phyloP scores from a whole-genome alignment of 331 rosid genomes.

The Erythrophleum ivorense region DNA sequence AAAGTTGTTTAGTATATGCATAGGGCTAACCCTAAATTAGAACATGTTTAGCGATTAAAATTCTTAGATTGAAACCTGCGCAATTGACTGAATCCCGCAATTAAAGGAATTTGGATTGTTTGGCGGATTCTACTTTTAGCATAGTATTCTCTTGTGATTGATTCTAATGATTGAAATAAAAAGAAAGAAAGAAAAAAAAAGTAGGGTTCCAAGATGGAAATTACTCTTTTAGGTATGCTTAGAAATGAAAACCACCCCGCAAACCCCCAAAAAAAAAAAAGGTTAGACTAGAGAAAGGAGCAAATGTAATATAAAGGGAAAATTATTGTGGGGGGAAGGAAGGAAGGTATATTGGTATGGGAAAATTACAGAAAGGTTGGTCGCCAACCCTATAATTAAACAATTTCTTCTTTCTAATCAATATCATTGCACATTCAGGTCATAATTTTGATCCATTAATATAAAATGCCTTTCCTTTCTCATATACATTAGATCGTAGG shows the following conservation, averaged over 20 bases:
- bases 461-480: slow-evolving; percentile 6
- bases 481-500: background rate
- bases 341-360: slow-evolving; percentile 21
- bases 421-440: background rate
- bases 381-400: slow-evolving; percentile 41
- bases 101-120: no score
- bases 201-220: background rate
- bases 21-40: slow-evolving; percentile 2
- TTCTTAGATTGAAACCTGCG: background rate
- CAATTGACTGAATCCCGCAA: no score
- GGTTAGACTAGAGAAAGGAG: no score
- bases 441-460: background rate
- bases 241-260: background rate
- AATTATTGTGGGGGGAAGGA: slow-evolving; percentile 1
- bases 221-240: background rate
- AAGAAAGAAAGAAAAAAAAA: background rate
- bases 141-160: background rate
- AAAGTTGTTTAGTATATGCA: background rate
- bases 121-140: background rate
- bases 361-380: slow-evolving; percentile 28
- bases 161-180: background rate
- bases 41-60: background rate
- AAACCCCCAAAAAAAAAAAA: background rate
- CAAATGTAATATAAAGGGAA: no score
- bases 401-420: slow-evolving; percentile 8